Evolutionary conservation across 2,329 filamentous ascomycete genomes (phyloP).

Genomic region (Pseudogymnoascus sp.): DNA sequence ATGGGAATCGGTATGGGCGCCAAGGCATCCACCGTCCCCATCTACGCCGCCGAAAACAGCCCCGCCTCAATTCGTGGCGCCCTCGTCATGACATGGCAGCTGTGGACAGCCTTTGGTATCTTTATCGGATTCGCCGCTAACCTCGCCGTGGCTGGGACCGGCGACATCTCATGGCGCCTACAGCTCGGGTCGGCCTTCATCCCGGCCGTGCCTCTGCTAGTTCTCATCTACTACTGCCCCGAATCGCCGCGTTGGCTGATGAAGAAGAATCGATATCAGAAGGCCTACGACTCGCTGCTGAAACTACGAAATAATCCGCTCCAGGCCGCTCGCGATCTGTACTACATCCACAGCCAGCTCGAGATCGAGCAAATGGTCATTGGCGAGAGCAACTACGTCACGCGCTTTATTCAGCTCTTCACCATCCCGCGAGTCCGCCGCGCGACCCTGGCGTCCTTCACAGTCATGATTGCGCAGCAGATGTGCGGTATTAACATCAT

Average conservation of each 20-base stretch:
- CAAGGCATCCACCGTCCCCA: constrained; percentile 61
- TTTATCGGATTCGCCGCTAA: constrained; percentile 54
- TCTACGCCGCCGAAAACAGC: constrained; percentile 68
- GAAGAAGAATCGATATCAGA: constrained; percentile 54
- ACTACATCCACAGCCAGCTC: constrained; percentile 57
- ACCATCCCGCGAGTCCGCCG: constrained; percentile 59
- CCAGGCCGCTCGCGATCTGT: constrained; percentile 53
- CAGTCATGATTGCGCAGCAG: constrained; percentile 54
- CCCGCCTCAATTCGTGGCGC: constrained; percentile 64
- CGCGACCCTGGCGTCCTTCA: constrained; percentile 66
- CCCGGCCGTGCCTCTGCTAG: constrained; percentile 46
- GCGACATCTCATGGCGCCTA: constrained; percentile 49
- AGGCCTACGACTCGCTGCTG: constrained; percentile 50
- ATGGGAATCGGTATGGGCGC: constrained; percentile 72
- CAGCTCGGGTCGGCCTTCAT: constrained; percentile 58
- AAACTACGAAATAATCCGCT: constrained; percentile 46
- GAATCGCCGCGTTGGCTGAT: constrained; percentile 58
- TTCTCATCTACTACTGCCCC: constrained; percentile 56
- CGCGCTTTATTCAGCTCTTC: constrained; percentile 56
- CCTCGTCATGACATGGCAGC: constrained; percentile 76
- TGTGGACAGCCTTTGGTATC: constrained; percentile 58
- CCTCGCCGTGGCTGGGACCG: constrained; percentile 46
- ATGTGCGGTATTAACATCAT: constrained; percentile 45
- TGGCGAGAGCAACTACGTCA: constrained; percentile 46
- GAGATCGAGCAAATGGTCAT: constrained; percentile 45